Base-by-base conservation (phyloP, 1,139 yeast genomes). In the Magnusiomyces paraingens region DNA sequence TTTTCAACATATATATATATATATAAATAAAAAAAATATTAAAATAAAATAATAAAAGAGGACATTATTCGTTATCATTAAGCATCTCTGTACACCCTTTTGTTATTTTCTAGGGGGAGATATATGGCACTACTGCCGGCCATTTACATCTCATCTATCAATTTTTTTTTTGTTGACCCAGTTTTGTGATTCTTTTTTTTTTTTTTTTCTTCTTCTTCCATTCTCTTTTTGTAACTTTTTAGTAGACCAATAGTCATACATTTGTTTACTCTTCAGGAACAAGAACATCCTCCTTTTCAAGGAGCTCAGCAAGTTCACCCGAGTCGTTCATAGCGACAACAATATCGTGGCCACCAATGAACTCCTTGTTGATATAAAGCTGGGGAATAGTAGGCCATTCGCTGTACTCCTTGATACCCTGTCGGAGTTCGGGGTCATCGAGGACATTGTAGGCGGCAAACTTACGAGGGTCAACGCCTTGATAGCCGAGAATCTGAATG, bases 331-430 rank as follows among this genome's bases (percentile, higher is more conserved):
- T 91, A 57, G 87, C 82, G 66, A 86, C 88, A 54, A 94, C 77
- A 60, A 94, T 91, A 70, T 94, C 99, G 72, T 97, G 94, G 2
- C 99, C 99, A 51, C 99, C 99, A 54, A 94, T 79, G 69, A 94
- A 94, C 66, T 94, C 99, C 64, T 83, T 71, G 63, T 77, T 75
- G 54, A 77, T 71, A 60, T 77, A 77, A 17, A 78, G 68, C 66
- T 77, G 81, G 17, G 93, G 93, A 56, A 88, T 86, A 11, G 96
- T 88, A 56, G 96, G 96, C 99, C 99, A 94, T 60, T 87, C 84
- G 61, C 94, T 83, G 73, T 81, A 93, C 69, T 94, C 99, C 73
- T 94, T 94, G 66, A 93, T 89, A 18, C 98, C 99, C 49, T 78
- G 75, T 72, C 99, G 86, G 60, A 94, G 79, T 65, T 93, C 98